Conservation (phyloP, 108 stramenopile genomes). For the Parietichytrium sp. region DNA sequence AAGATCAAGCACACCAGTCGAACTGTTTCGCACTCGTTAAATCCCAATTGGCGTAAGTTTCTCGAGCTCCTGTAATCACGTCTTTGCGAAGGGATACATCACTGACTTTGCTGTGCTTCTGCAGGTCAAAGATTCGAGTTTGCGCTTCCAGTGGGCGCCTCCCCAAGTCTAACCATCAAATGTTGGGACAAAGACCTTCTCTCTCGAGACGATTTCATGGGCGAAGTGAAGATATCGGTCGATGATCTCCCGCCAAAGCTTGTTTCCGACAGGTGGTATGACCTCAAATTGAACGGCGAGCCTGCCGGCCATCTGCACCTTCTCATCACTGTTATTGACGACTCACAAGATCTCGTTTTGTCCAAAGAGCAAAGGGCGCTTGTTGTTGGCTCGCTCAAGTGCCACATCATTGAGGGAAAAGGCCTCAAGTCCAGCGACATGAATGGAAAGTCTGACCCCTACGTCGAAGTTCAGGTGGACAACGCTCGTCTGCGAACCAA, state of each 20-base stretch:
- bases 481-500: constrained; percentile 21
- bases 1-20: neutral
- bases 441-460: neutral
- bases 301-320: neutral
- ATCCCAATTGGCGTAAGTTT: constrained; percentile 20
- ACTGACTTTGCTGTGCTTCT: too few relatives aligned
- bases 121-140: too few relatives aligned
- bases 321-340: neutral
- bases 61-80: too few relatives aligned
- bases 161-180: neutral
- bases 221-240: neutral
- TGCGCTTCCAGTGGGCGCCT: neutral
- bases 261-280: neutral
- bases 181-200: constrained; percentile 20
- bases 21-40: neutral
- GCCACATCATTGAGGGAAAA: neutral
- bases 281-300: neutral
- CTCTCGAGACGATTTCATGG: constrained; percentile 28
- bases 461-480: neutral
- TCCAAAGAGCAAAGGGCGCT: neutral
- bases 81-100: too few relatives aligned
- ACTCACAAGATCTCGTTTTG: neutral
- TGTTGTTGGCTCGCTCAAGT: neutral
- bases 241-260: neutral
- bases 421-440: neutral